These are phyloP conservation scores for Tricholoma sp. DNA, from an alignment of 768 basidiomycete genomes.

Conservation along the genomic window DNA sequence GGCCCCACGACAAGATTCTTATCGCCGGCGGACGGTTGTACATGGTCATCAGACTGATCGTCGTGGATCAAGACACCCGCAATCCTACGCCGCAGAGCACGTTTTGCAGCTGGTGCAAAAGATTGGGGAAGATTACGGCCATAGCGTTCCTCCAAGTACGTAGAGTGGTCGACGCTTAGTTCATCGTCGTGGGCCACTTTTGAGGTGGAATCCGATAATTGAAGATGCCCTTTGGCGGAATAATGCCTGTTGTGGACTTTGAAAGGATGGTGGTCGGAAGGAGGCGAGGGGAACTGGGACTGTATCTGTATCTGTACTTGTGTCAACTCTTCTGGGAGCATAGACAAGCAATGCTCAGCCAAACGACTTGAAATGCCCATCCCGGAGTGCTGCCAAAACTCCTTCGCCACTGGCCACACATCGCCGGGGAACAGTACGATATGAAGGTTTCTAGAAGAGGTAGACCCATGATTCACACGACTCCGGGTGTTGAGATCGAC, in stretches of 20 bases:
- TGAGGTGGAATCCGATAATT: constrained; percentile 5
- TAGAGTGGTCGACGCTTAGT: constrained; percentile 56
- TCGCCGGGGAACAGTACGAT: constrained; percentile 73
- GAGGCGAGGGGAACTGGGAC: constrained; percentile 19
- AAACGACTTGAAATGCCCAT: constrained; percentile 84
- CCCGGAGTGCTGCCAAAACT: constrained; percentile 97
- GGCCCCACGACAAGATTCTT: constrained; percentile 48
- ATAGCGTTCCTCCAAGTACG: constrained; percentile 92
- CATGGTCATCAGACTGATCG: constrained; percentile 29
- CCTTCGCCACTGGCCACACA: constrained; percentile 63
- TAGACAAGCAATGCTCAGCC: constrained; percentile 75
- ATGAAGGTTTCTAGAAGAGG: constrained; percentile 58
- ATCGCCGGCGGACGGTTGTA: constrained; percentile 35
- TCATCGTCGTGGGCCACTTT: constrained; percentile 30
- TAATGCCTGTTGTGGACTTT: constrained; percentile 58
- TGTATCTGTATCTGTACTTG: constrained; percentile 10
- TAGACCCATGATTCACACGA: constrained; percentile 15
- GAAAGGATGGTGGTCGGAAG: constrained; percentile 26
- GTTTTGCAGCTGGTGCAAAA: constrained; percentile 76
- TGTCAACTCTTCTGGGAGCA: constrained; percentile 48
- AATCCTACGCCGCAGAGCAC: constrained; percentile 81
- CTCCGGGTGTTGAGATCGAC: constrained; percentile 20
- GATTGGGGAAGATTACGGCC: constrained; percentile 81
- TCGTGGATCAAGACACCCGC: constrained; percentile 80
- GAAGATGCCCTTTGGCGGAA: constrained; percentile 29